Evolutionary conservation across 495 filamentous ascomycete species (phyloP).

Genomic region (Podospora australis): DNA sequence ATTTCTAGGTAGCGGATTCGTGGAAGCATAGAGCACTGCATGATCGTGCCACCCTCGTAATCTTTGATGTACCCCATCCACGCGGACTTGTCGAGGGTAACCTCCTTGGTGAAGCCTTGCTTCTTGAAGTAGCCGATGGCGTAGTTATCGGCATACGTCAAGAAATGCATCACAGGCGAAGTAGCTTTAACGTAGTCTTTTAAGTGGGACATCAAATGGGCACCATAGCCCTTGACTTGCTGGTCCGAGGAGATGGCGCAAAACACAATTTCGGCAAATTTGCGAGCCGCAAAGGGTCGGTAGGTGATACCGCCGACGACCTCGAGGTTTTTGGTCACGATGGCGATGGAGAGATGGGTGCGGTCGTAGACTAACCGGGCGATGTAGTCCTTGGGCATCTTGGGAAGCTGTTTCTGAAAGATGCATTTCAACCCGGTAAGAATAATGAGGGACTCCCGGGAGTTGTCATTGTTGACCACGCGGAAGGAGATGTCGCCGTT

Average conservation of each 20-base stretch:
- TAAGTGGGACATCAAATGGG: slow-evolving; percentile 94
- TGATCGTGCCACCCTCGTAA: slow-evolving; percentile 97
- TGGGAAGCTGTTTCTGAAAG: slow-evolving; percentile 96
- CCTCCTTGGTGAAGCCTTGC: slow-evolving; percentile 98
- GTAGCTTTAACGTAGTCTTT: slow-evolving; percentile 99
- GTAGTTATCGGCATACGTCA: slow-evolving; percentile 98
- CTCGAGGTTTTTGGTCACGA: slow-evolving; percentile 91
- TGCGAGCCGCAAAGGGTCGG: slow-evolving; percentile 84
- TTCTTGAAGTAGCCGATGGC: slow-evolving; percentile 99
- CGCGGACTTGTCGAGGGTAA: slow-evolving; percentile 77
- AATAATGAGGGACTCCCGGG: slow-evolving; percentile 83
- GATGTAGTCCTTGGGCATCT: slow-evolving; percentile 99
- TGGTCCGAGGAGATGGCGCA: slow-evolving; percentile 97
- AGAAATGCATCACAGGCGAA: slow-evolving; percentile 94
- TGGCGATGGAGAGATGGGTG: slow-evolving; percentile 92
- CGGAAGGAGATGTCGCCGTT: slow-evolving; percentile 95
- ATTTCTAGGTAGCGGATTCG: slow-evolving; percentile 89
- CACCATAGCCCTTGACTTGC: slow-evolving; percentile 97
- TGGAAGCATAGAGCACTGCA: slow-evolving; percentile 98
- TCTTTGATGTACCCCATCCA: slow-evolving; percentile 99
- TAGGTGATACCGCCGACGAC: slow-evolving; percentile 97
- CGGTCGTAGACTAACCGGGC: slow-evolving; percentile 94
- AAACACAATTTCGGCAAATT: slow-evolving; percentile 98
- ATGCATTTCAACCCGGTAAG: slow-evolving; percentile 95
- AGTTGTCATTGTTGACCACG: slow-evolving; percentile 94